Base-by-base conservation (phyloP, 805 yeast species). In the Starmerella asiatica region DNA sequence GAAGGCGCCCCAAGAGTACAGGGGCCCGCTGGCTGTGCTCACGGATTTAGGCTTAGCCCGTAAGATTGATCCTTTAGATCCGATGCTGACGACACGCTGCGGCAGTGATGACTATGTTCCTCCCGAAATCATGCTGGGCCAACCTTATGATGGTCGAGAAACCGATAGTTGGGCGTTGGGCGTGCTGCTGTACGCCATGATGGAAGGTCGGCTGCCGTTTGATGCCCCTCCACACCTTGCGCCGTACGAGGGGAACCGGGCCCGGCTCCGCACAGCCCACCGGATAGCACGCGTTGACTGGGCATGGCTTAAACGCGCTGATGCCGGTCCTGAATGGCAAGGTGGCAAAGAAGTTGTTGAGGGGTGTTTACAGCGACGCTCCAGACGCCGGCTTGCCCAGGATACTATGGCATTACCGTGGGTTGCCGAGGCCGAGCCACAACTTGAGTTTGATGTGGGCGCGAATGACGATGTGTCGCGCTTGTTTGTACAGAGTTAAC, bases 21-120 rank as follows among this genome's bases (percentile, higher is more conserved):
- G 15, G 5, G 34, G 30, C 15, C 66, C 69, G 36, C 44, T 76
- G 15, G 73, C 75, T 2, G 76, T 74, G 14, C 57, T 85, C 24
- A 77, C 93, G 0, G 99, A 91, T 63, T 79, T 91, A 60, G 98
- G 99, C 0, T 68, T 91, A 21, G 78, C 94, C 9, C 76, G 84
- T 50, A 63, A 67, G 36, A 69, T 88, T 19, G 74, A 70, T 36
- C 70, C 73, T 1, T 67, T 63, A 1, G 64, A 71, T 47, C 80
- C 84, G 20, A 51, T 78, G 42, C 66, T 93, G 20, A 70, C 81
- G 2, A 88, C 97, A 1, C 62, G 97, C 45, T 91, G 98, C 58
- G 98, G 99, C 0, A 82, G 94, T 1, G 95, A 83, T 47, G 98
- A 91, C 56, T 91, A 91, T 53, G 94, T 91, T 5, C 79, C 95